Conservation (phyloP, 768 basidiomycete genomes). For the Pleurotus tuoliensis region DNA sequence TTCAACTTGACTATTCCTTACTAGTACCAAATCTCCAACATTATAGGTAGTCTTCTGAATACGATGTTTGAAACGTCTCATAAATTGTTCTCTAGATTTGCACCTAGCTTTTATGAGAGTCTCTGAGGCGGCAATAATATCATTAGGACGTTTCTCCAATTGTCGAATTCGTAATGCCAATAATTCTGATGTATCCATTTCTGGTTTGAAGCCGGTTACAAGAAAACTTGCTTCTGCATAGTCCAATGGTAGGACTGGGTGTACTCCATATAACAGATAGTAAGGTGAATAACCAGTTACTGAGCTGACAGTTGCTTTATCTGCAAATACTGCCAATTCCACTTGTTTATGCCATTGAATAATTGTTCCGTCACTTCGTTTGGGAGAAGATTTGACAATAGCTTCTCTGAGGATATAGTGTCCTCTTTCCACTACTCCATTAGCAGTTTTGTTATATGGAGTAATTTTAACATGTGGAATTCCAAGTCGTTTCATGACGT, state of each 20-base stretch:
- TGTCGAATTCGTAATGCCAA: constrained; percentile 20
- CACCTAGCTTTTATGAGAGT: constrained; percentile 15
- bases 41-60: no score
- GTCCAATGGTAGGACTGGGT: constrained; percentile 28
- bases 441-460: constrained; percentile 30
- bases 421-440: constrained; percentile 31
- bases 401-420: constrained; percentile 28
- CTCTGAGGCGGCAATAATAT: constrained; percentile 15
- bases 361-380: not conserved
- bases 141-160: constrained; percentile 13
- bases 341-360: not conserved
- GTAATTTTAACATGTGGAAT: constrained; percentile 26
- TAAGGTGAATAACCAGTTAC: constrained; percentile 19
- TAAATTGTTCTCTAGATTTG: constrained; percentile 14
- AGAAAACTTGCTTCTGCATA: constrained; percentile 27
- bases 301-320: constrained; percentile 14
- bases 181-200: constrained; percentile 14
- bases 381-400: constrained; percentile 11
- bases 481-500: not conserved
- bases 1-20: no score
- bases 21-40: no score
- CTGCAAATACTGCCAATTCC: constrained; percentile 11
- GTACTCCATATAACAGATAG: constrained; percentile 21
- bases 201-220: constrained; percentile 12
- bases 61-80: no score